Base-by-base conservation (phyloP, 805 yeast species). In the Sungouiozyma intestinalis region DNA sequence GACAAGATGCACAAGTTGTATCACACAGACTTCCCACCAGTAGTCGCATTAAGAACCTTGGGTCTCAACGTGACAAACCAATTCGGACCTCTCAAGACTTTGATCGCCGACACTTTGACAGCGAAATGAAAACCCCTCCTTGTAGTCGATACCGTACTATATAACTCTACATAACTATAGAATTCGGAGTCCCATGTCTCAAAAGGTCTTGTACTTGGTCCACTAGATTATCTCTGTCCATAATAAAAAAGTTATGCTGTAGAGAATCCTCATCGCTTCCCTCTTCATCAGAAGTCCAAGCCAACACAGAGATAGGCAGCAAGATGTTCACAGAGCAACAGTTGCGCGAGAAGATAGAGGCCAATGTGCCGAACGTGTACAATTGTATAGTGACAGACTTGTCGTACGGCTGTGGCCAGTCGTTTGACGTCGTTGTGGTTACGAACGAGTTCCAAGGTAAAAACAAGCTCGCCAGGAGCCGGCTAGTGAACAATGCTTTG, bases 351-450 rank as follows among this genome's bases (percentile, higher is more conserved):
- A 61, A 55, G 45, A 48, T 62, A 7, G 43, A 51, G 35, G 40
- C 45, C 3, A 36, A 44, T n/a, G 47, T 62, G 7, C 54, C 60
- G 16, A 51, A 55, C 24, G 49, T 58, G 16, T 52, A 58, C 34
- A 61, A 64, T 31, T 54, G 54, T 15, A 54, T 62, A n/a, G 63
- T 63, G 15, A 57, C 62, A 5, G 69, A 65, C 44, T 65, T 69
- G 50, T 68, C 79, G 36, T 94, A 94, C 14, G 99, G 99, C 1
- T 92, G 99, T 64, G 99, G 99, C 4, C 96, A 90, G 62, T 95
- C 97, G 2, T 90, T 88, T 63, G 95, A 94, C 33, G 95, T 87
- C 29, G 74, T 85, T 5, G 88, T 94, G 20, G 95, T 92, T 8
- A 63, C 79, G 4, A 71, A 76, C 36, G 56, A 68, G 17, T 92